Percentiles rank a stretch among this genome's conserved stretches.
These are phyloP conservation scores for Kuraishia molischiana DNA, from an alignment of 805 yeast genomes.

Conservation along the genomic window DNA sequence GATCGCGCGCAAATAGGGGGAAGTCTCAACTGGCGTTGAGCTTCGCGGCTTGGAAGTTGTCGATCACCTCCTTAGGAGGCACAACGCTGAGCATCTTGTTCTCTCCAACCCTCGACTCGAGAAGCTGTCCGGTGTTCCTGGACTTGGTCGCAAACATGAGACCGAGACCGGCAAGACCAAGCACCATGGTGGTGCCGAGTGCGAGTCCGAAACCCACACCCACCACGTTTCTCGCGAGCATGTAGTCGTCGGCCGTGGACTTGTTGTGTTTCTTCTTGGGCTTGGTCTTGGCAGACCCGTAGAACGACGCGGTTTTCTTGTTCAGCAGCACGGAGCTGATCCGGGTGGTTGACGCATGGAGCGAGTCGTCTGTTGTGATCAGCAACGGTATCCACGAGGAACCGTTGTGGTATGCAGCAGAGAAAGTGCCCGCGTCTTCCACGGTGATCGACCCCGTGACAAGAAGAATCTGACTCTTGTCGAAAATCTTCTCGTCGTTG, in stretches of 20 bases:
- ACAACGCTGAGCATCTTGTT: conserved; percentile 51
- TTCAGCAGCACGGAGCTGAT: conserved; percentile 24
- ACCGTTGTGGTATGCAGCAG: conserved; percentile 61
- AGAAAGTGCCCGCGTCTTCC: conserved; percentile 40
- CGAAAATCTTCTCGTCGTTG: conserved; percentile 22
- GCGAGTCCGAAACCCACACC: conserved; percentile 63
- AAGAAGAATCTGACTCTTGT: conserved; percentile 35
- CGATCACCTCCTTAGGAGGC: conserved; percentile 44
- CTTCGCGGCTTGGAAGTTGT: conserved; percentile 10
- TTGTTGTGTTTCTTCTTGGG: conserved; percentile 17
- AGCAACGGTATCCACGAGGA: conserved; percentile 56
- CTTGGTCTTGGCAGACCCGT: conserved; percentile 11
- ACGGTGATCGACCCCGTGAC: conserved; percentile 50
- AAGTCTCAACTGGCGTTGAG: not conserved
- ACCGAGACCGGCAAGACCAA: conserved; percentile 28
- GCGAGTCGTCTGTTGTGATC: conserved; percentile 28
- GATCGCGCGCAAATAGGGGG: no score
- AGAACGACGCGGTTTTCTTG: conserved; percentile 24
- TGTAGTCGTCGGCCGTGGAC: conserved; percentile 32
- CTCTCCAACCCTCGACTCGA: conserved; percentile 45
- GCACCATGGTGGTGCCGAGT: conserved; percentile 34
- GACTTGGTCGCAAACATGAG: conserved; percentile 19
- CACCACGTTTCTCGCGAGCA: conserved; percentile 28
- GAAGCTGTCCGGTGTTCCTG: conserved; percentile 23
- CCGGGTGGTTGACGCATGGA: conserved; percentile 12